phyloP scores from a whole-genome alignment of 192 early-diverging fungal genomes.

The Chytriomyces confervae region DNA sequence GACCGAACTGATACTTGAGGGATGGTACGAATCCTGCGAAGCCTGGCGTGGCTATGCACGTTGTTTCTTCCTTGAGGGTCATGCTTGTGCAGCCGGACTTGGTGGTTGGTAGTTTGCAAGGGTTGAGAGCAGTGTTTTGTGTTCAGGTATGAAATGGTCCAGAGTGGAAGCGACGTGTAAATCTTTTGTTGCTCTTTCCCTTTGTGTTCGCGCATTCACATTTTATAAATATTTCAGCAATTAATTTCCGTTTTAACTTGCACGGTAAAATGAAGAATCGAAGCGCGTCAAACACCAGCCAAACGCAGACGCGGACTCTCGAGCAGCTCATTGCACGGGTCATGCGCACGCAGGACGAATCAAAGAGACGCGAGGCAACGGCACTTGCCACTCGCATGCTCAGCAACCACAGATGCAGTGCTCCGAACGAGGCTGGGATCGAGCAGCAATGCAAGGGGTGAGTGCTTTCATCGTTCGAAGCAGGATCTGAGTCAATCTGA shows the following conservation, averaged over 20 bases:
- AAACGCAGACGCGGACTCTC: background rate
- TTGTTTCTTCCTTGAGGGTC: constrained; percentile 47
- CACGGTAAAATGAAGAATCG: no score
- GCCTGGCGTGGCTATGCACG: constrained; percentile 54
- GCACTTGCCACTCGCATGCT: background rate
- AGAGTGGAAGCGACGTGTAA: no score
- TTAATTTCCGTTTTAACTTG: no score
- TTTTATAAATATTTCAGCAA: no score
- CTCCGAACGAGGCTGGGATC: constrained; percentile 2
- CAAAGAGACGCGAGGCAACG: background rate
- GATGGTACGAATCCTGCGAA: constrained; percentile 62
- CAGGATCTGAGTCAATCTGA: background rate
- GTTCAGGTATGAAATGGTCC: no score
- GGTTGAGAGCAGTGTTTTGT: no score
- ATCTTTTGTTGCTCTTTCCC: no score
- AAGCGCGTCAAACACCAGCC: background rate
- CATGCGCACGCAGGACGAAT: background rate
- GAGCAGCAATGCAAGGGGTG: background rate
- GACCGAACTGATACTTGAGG: constrained; percentile 57
- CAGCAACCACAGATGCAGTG: background rate
- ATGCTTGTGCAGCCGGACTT: constrained; percentile 8
- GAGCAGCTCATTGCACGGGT: background rate
- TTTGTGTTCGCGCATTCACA: no score
- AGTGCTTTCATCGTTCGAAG: background rate
- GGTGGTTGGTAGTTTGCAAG: no score